A percentile compares a stretch with the other conserved stretches of the same genome.
Conservation (phyloP, 345 rosid species). For the Kernera saxatilis region DNA sequence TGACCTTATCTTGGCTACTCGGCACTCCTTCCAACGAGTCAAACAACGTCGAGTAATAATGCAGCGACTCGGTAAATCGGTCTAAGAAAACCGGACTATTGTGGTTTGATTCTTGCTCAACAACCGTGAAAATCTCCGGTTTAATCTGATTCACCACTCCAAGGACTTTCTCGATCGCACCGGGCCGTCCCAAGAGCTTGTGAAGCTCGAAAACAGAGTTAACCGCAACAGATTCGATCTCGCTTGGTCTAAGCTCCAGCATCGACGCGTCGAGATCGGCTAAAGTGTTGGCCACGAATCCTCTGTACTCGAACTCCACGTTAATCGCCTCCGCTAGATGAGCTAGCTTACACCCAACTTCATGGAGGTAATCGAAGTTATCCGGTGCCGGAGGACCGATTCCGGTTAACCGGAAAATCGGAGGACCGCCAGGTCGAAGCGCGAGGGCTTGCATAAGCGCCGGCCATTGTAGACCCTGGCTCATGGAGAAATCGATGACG, state of each 20-base stretch:
- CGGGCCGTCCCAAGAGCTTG: conserved; percentile 50
- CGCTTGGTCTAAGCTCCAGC: conserved; percentile 52
- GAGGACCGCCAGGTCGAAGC: conserved; percentile 65
- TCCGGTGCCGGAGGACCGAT: conserved; percentile 69
- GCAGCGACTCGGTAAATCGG: conserved; percentile 76
- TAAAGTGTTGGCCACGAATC: conserved; percentile 63
- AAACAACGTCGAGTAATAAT: conserved; percentile 72
- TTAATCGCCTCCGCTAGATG: conserved; percentile 62
- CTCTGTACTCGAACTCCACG: conserved; percentile 72
- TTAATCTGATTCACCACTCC: conserved; percentile 50
- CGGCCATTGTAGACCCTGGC: conserved; percentile 81
- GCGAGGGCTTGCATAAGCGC: conserved; percentile 84
- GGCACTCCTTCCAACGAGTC: conserved; percentile 67
- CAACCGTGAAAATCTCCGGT: conserved; percentile 70
- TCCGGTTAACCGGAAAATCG: conserved; percentile 63
- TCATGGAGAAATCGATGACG: conserved; percentile 67
- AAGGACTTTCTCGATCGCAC: conserved; percentile 56
- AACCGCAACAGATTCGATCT: conserved; percentile 62
- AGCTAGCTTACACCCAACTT: conserved; percentile 82
- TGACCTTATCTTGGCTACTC: conserved; percentile 44
- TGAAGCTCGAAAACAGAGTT: conserved; percentile 84
- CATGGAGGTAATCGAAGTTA: conserved; percentile 53
- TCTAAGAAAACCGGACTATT: conserved; percentile 64
- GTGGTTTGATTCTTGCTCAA: conserved; percentile 78
- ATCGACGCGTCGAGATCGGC: conserved; percentile 72